Evolutionary conservation across 208 protist species (phyloP).

Genomic region (Porcisia deanei): DNA sequence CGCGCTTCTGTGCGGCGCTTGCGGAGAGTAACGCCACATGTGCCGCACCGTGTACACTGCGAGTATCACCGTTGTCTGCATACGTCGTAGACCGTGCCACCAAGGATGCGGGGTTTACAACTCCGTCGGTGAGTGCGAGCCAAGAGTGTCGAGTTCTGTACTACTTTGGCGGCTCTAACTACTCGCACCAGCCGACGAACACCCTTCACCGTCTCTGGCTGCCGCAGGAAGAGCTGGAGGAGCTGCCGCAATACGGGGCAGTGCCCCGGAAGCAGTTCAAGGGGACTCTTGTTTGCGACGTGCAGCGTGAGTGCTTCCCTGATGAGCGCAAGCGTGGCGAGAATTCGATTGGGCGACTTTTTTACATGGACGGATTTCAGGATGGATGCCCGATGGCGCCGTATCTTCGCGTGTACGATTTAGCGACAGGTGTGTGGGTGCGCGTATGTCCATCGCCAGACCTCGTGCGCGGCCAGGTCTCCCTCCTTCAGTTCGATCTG

Average conservation of each 20-base stretch:
- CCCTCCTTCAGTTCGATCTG: conserved; percentile 23
- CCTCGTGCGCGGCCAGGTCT: conserved; percentile 47
- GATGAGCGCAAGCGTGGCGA: conserved; percentile 21
- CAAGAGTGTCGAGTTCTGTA: conserved; percentile 30
- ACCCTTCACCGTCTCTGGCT: conserved; percentile 46
- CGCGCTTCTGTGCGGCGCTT: conserved; percentile 47
- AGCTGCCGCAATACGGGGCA: conserved; percentile 50
- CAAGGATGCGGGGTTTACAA: neutral
- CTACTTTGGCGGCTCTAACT: conserved; percentile 53
- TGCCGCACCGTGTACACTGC: neutral
- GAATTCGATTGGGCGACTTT: conserved; percentile 32
- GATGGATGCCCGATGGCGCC: conserved; percentile 44
- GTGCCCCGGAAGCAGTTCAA: conserved; percentile 55
- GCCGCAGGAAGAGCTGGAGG: conserved; percentile 35
- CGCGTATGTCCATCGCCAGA: conserved; percentile 45
- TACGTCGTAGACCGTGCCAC: neutral
- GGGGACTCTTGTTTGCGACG: conserved; percentile 44
- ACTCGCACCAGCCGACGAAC: conserved; percentile 37
- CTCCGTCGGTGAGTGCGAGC: neutral
- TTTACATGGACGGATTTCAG: conserved; percentile 60
- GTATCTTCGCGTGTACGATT: conserved; percentile 43
- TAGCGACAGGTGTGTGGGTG: conserved; percentile 44
- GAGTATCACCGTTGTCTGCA: neutral
- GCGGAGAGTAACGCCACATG: conserved; percentile 33
- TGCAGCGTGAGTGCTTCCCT: conserved; percentile 36